phyloP scores from a whole-genome alignment of 108 stramenopile genomes.

The Nitzschia sp. region DNA sequence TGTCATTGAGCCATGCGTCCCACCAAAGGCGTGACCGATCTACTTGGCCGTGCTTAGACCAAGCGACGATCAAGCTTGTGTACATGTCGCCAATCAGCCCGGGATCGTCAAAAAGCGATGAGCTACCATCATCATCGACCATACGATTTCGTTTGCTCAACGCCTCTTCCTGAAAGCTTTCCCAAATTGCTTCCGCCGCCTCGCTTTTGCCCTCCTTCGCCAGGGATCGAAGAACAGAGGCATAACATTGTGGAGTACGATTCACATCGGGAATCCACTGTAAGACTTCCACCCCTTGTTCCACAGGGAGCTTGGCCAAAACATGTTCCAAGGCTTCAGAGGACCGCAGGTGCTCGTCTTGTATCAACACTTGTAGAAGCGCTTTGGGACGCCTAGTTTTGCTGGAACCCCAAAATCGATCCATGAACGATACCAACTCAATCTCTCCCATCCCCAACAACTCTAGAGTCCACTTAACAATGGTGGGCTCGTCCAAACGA shows the following conservation, averaged over 20 bases:
- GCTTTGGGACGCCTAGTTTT: neutral
- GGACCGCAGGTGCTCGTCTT: conserved; percentile 14
- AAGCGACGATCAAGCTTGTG: conserved; percentile 32
- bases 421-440: conserved; percentile 6
- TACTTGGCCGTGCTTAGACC: conserved; percentile 19
- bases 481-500: conserved; percentile 28
- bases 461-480: conserved; percentile 18
- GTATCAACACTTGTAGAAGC: conserved; percentile 25
- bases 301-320: conserved; percentile 15
- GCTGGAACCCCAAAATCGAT: neutral
- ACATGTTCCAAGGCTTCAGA: conserved; percentile 20
- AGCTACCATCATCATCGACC: neutral
- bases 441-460: conserved; percentile 19
- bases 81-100: conserved; percentile 21
- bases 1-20: conserved; percentile 8
- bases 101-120: neutral
- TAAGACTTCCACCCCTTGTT: conserved; percentile 23
- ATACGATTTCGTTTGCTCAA: conserved; percentile 15
- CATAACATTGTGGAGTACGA: neutral
- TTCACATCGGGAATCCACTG: conserved; percentile 19
- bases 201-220: conserved; percentile 11
- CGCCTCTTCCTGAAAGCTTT: neutral
- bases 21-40: conserved; percentile 18
- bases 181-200: conserved; percentile 16
- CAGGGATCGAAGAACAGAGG: conserved; percentile 23